Evolutionary conservation across 2,329 filamentous ascomycete genomes (phyloP).

Genomic region (Rutstroemia sp.): DNA sequence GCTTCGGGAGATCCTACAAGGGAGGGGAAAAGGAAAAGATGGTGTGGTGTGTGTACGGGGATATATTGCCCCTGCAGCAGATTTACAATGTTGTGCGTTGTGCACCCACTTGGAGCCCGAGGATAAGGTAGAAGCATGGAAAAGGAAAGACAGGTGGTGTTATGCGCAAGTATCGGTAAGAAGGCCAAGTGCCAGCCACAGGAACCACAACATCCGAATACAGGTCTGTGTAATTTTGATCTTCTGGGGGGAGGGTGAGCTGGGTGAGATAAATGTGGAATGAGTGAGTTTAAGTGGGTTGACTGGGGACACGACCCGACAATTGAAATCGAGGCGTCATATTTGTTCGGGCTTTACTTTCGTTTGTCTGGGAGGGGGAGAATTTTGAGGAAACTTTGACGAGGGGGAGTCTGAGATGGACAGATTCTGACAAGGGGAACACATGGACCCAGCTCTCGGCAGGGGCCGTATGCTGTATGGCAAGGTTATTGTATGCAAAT

Average conservation of each 20-base stretch:
- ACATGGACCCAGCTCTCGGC: not conserved
- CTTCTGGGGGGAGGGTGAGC: not conserved
- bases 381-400: too few species aligned
- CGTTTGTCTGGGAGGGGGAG: too few species aligned
- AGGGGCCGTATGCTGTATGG: too few species aligned
- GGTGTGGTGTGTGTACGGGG: not conserved
- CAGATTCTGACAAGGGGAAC: not conserved
- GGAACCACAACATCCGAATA: not conserved
- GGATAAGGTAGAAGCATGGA: slow-evolving; percentile 4
- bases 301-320: not conserved
- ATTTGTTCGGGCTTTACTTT: not conserved
- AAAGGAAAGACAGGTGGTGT: not conserved
- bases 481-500: not conserved
- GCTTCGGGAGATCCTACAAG: not conserved
- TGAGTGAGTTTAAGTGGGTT: not conserved
- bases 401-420: too few species aligned
- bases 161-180: not conserved
- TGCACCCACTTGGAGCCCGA: not conserved
- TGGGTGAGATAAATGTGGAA: slow-evolving; percentile 1
- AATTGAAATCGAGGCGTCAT: not conserved
- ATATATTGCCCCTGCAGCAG: not conserved
- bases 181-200: not conserved
- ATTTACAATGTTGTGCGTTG: slow-evolving; percentile 1
- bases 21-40: not conserved
- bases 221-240: slow-evolving; percentile 3